phyloP scores from a whole-genome alignment of 345 rosid species.

The Trapa incisa region DNA sequence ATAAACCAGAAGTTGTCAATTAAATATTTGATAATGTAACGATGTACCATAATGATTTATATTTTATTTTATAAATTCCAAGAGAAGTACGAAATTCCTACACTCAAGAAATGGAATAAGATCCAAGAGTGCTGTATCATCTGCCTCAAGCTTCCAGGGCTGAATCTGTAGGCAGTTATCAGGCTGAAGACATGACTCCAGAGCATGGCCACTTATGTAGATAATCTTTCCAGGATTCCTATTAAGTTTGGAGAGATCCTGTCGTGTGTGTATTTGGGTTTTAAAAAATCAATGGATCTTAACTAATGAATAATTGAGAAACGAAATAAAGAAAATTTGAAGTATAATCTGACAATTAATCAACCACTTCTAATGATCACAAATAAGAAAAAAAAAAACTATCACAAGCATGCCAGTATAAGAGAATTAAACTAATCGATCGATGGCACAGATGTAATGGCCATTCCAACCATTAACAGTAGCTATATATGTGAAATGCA shows the following conservation, averaged over 20 bases:
- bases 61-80: background rate
- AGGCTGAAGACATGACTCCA: slow-evolving; percentile 75
- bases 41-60: background rate
- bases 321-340: background rate
- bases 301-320: background rate
- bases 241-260: slow-evolving; percentile 98
- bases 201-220: slow-evolving; percentile 74
- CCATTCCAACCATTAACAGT: background rate
- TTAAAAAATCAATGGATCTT: background rate
- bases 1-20: background rate
- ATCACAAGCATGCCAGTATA: background rate
- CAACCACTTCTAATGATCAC: background rate
- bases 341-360: background rate
- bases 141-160: slow-evolving; percentile 68
- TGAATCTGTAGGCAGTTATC: slow-evolving; percentile 73
- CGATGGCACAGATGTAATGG: background rate
- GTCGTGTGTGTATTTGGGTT: slow-evolving; percentile 15
- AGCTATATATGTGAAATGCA: background rate
- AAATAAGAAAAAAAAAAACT: background rate
- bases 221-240: slow-evolving; percentile 70
- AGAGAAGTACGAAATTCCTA: slow-evolving; percentile 17
- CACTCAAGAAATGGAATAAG: slow-evolving; percentile 98
- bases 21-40: background rate
- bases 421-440: background rate
- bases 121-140: slow-evolving; percentile 81